Base-by-base conservation (phyloP, 2,329 filamentous ascomycete genomes). In the Teratosphaeria pseudoeucalypti region DNA sequence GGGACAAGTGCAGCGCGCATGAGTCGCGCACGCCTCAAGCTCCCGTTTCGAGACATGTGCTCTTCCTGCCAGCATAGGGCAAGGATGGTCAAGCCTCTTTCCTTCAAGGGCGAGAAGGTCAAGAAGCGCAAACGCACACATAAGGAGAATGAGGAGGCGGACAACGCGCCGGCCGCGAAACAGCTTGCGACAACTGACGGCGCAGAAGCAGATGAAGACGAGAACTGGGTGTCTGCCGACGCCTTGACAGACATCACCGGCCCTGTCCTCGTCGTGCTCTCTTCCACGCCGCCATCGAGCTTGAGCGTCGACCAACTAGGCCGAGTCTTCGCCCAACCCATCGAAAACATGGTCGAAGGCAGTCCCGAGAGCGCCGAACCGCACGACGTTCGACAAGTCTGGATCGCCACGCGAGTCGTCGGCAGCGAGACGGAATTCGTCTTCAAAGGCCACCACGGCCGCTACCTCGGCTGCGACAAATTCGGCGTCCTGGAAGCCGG, bases 361-460 rank as follows among this genome's bases (percentile, higher is more conserved):
- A 88, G 95, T 71, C 83, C 89, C 2, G 74, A 81, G n/a, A 96
- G 85, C 5, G 90, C 92, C 9, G 94, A 99, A 76, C 94, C 94
- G 56, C 92, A 96, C 74, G 92, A 97, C 73, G 92, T 97, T 61
- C 81, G 92, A 62, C 92, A 96, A 77, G 94, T 99, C 16, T 99
- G 92, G 89, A 84, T 97, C 64, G 90, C 89, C 61, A 95, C 88
- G 67, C 83, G 82, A 65, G 86, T 96, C 12, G 83, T 87, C 0
- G 92, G 92, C 3, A 92, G 88, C 1, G 89, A 95, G 64, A 81
- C 82, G 37, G 67, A 64, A 3, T 87, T 90, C 66, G 88, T 88
- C 60, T 89, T 99, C 74, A 96, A 96, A 75, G 90, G 90, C 0
- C 88, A 92, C 67, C 89, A 96, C 74, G 92, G 34, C 61, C 92